Percentiles rank a stretch among this genome's conserved stretches.
phyloP scores from a whole-genome alignment of 768 basidiomycete species.

The Tricholoma hemisulphureum region DNA sequence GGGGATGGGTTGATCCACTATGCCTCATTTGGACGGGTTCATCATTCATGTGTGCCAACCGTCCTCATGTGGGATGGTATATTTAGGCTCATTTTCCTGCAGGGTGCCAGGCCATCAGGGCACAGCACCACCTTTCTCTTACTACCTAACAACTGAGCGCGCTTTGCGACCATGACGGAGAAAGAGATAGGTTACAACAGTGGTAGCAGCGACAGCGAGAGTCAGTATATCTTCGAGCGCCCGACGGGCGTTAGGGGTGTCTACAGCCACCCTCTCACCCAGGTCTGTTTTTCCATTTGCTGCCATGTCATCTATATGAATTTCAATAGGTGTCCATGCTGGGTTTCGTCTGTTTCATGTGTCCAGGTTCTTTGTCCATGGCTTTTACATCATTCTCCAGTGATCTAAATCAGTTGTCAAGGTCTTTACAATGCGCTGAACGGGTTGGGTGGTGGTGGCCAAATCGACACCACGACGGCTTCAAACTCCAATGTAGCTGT shows the following conservation, averaged over 20 bases:
- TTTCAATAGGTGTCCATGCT: constrained; percentile 47
- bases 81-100: background rate
- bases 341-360: constrained; percentile 71
- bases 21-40: too few relatives aligned
- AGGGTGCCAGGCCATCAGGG: background rate
- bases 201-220: constrained; percentile 11
- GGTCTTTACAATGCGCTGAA: constrained; percentile 80
- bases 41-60: too few relatives aligned
- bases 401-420: constrained; percentile 17
- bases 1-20: too few relatives aligned
- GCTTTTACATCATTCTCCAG: background rate
- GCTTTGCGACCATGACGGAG: constrained; percentile 6
- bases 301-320: background rate
- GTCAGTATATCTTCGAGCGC: constrained; percentile 17
- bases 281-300: constrained; percentile 8
- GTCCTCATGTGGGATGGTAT: too few relatives aligned
- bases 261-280: constrained; percentile 24
- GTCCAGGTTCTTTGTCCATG: constrained; percentile 40
- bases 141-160: constrained; percentile 2
- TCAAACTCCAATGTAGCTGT: constrained; percentile 70
- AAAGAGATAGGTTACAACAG: constrained; percentile 18
- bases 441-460: constrained; percentile 79
- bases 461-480: constrained; percentile 60
- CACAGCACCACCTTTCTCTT: background rate
- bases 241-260: constrained; percentile 21